Evolutionary conservation across 176 grass and related monocot species (phyloP), one percentile per base, ranked within the genome.

Genomic region (Phragmites australis): DNA sequence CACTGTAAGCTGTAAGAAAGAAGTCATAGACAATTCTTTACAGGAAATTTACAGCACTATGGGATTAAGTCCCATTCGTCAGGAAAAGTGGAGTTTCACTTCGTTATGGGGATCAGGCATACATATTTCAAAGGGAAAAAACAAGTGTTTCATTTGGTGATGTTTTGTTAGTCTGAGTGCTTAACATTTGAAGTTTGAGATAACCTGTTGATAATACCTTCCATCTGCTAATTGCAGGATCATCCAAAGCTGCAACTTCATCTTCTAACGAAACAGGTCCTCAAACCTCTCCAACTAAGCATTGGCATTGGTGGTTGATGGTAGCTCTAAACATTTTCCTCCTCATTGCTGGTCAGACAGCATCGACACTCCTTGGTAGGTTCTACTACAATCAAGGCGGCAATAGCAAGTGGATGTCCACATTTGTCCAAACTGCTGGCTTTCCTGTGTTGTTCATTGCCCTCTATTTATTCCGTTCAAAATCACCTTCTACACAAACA

Each of bases 301-400:
- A 60, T 25, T 90, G 85, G 87, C 77, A 86, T 25, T 90, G 91
- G 91, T 94, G 95, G 92, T 19, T 90, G 32, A 73, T 91, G 62
- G 52, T 92, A 43, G 43, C 14, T 30, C 6, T 97, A 37, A 90
- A 97, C 83, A 89, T 85, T 39, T 90, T 97, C 60, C 89, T 97
- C 76, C 81, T 97, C 44, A 21, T 94, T 47, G 80, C 76, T 1
- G 95, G 95, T 27, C 90, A 97, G 85, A 92, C 86, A 0, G 51
- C 86, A 10, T 85, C 92, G 8, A 89, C 80, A 6, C 92, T 97
- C 40, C 86, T 94, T 65, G 95, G 90, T 13, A 89, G 95, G 53
- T 97, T 97, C 77, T 97, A 97, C 86, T 94, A 94, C 81, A 82
- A 97, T 79, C 83, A 97, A 92, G 95, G 95, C 41, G 95, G 95